Conservation (phyloP, 352 stramenopile genomes). For the Plasmopara muralis region DNA sequence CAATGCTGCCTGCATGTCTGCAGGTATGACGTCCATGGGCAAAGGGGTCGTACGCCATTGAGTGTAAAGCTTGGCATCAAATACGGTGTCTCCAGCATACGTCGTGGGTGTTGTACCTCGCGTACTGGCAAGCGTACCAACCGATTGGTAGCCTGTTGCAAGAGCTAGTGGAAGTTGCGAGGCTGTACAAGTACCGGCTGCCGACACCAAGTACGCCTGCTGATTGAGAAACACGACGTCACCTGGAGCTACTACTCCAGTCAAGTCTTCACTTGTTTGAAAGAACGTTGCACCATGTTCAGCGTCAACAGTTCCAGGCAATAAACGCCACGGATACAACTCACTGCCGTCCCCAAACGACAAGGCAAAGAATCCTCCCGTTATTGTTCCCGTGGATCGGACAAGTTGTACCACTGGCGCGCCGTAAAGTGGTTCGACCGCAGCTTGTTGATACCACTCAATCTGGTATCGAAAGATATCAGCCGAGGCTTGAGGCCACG, state of each 20-base stretch:
- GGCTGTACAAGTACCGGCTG: slow-evolving; percentile 62
- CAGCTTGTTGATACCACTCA: slow-evolving; percentile 66
- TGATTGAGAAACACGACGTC: slow-evolving; percentile 79
- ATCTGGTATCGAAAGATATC: slow-evolving; percentile 39
- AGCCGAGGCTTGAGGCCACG: slow-evolving; percentile 37
- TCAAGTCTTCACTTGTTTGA: slow-evolving; percentile 84
- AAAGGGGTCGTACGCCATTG: slow-evolving; percentile 57
- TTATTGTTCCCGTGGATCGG: slow-evolving; percentile 41
- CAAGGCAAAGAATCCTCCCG: slow-evolving; percentile 53
- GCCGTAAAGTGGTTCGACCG: slow-evolving; percentile 53
- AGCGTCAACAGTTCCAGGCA: slow-evolving; percentile 52
- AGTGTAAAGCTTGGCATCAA: slow-evolving; percentile 30
- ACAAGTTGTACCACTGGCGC: slow-evolving; percentile 45
- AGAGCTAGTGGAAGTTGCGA: slow-evolving; percentile 54
- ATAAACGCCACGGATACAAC: slow-evolving; percentile 26
- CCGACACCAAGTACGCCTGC: slow-evolving; percentile 67
- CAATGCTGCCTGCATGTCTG: slow-evolving; percentile 62
- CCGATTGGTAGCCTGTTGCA: slow-evolving; percentile 22
- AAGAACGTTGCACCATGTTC: slow-evolving; percentile 52
- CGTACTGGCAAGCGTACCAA: slow-evolving; percentile 10
- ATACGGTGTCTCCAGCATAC: slow-evolving; percentile 51
- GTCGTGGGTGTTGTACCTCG: slow-evolving; percentile 22
- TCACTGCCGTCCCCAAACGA: slow-evolving; percentile 39
- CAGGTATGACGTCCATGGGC: slow-evolving; percentile 48
- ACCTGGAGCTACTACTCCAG: slow-evolving; percentile 69